Conservation (phyloP, 2,329 filamentous ascomycete species). For the Xylaria sp. region DNA sequence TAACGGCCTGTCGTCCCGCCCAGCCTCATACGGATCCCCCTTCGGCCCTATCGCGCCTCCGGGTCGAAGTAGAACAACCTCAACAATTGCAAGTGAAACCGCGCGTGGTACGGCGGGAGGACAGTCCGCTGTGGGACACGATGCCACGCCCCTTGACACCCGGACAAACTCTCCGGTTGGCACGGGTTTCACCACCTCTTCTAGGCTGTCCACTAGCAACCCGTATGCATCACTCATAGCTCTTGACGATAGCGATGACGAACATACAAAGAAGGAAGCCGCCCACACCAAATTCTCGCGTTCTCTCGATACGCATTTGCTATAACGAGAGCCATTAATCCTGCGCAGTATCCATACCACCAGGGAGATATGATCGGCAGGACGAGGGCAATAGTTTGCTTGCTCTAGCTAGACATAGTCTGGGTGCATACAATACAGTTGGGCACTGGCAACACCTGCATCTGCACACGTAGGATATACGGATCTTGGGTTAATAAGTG, state of each 20-base stretch:
- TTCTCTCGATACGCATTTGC: not conserved
- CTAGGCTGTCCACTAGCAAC: conserved; percentile 38
- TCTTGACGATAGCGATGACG: conserved; percentile 35
- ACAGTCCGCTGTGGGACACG: conserved; percentile 4
- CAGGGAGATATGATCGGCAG: not conserved
- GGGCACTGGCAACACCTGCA: not conserved
- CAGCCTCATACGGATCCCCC: conserved; percentile 45
- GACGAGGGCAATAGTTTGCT: not conserved
- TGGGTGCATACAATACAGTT: not conserved
- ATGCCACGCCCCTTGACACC: not conserved
- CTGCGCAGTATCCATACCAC: not conserved
- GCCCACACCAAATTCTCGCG: conserved; percentile 5
- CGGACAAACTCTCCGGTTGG: conserved; percentile 12
- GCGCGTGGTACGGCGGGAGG: not conserved
- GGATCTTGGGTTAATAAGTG: not conserved
- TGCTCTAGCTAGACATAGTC: not conserved
- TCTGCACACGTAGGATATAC: conserved; percentile 2
- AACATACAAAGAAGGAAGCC: not conserved
- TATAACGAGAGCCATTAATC: not conserved
- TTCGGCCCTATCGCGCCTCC: conserved; percentile 51
- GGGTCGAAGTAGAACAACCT: conserved; percentile 26
- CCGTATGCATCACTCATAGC: conserved; percentile 46
- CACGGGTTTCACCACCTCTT: conserved; percentile 3
- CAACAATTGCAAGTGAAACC: not conserved
- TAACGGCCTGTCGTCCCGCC: conserved; percentile 20